Evolutionary conservation across 495 filamentous ascomycete genomes (phyloP).

Genomic region (Aspergillus coremiiformis): DNA sequence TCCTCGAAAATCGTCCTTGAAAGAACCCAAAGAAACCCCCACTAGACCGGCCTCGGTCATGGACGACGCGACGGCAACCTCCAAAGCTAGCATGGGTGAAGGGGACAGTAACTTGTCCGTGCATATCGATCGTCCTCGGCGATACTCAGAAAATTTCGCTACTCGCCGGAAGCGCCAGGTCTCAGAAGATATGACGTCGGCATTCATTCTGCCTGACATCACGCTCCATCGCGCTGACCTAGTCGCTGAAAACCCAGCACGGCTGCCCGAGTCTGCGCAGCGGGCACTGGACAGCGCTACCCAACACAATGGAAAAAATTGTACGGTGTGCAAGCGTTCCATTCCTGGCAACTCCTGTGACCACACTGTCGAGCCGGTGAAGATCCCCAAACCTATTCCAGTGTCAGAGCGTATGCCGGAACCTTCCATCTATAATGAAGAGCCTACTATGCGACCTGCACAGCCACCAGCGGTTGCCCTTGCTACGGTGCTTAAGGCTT

Average conservation of each 20-base stretch:
- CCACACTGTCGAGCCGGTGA: constrained; percentile 44
- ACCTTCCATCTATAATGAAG: constrained; percentile 48
- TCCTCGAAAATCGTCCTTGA: constrained; percentile 43
- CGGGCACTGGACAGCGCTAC: constrained; percentile 52
- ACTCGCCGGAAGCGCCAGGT: constrained; percentile 27
- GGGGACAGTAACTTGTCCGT: constrained; percentile 27
- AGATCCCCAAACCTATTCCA: constrained; percentile 59
- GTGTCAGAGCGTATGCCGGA: constrained; percentile 59
- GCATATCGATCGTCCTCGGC: constrained; percentile 31
- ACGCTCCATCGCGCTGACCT: constrained; percentile 41
- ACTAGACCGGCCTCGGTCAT: constrained; percentile 33
- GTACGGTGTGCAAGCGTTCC: constrained; percentile 63
- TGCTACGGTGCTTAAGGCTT: constrained; percentile 67
- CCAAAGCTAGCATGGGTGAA: constrained; percentile 20
- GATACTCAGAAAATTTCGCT: constrained; percentile 42
- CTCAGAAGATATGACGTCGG: constrained; percentile 69
- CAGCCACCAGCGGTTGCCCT: constrained; percentile 69
- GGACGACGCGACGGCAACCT: constrained; percentile 29
- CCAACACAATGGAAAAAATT: constrained; percentile 62
- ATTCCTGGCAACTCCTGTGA: constrained; percentile 33
- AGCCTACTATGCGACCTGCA: constrained; percentile 70
- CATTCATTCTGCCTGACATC: constrained; percentile 67
- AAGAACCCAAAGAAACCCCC: constrained; percentile 26
- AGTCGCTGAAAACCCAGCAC: constrained; percentile 25
- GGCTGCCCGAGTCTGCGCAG: constrained; percentile 45